Percentiles rank a stretch among this genome's conserved stretches.
phyloP scores from a whole-genome alignment of 495 filamentous ascomycete genomes.

The Cercophora newfieldiana region DNA sequence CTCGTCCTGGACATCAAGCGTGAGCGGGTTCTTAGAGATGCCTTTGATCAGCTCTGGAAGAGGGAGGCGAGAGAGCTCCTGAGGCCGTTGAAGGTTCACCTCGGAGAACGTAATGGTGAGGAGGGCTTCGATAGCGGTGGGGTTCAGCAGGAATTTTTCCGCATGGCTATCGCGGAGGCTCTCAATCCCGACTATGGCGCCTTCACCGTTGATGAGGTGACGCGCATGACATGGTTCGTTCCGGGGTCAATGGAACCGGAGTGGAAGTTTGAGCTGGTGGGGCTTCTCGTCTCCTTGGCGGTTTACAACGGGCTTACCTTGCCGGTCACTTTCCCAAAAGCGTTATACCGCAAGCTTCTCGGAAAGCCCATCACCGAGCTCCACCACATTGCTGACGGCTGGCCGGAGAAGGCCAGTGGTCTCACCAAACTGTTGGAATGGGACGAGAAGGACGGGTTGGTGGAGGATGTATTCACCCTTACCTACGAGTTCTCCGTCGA shows the following conservation, averaged over 20 bases:
- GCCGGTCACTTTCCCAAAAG: conserved; percentile 81
- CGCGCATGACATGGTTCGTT: conserved; percentile 82
- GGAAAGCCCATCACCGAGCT: conserved; percentile 62
- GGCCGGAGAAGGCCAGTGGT: conserved; percentile 75
- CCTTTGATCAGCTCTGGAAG: conserved; percentile 85
- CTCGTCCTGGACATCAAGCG: conserved; percentile 75
- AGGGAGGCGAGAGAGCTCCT: conserved; percentile 79
- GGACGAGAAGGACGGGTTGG: conserved; percentile 69
- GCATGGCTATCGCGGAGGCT: conserved; percentile 72
- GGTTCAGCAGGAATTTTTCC: conserved; percentile 94
- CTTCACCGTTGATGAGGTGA: conserved; percentile 73
- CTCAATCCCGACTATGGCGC: conserved; percentile 70
- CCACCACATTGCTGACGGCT: conserved; percentile 80
- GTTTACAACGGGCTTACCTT: conserved; percentile 91
- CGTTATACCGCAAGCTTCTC: conserved; percentile 80
- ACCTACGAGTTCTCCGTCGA: conserved; percentile 85
- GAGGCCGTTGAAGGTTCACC: conserved; percentile 81
- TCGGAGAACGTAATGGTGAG: conserved; percentile 78
- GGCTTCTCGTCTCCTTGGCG: conserved; percentile 84
- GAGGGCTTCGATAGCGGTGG: conserved; percentile 92
- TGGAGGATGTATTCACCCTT: conserved; percentile 76
- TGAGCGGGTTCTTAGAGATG: conserved; percentile 68
- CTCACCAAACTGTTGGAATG: conserved; percentile 70
- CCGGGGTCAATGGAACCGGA: conserved; percentile 75
- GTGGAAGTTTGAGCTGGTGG: conserved; percentile 89